These are phyloP conservation scores for Penicillium paradoxum DNA, from an alignment of 495 filamentous ascomycete genomes.

Conservation along the genomic window DNA sequence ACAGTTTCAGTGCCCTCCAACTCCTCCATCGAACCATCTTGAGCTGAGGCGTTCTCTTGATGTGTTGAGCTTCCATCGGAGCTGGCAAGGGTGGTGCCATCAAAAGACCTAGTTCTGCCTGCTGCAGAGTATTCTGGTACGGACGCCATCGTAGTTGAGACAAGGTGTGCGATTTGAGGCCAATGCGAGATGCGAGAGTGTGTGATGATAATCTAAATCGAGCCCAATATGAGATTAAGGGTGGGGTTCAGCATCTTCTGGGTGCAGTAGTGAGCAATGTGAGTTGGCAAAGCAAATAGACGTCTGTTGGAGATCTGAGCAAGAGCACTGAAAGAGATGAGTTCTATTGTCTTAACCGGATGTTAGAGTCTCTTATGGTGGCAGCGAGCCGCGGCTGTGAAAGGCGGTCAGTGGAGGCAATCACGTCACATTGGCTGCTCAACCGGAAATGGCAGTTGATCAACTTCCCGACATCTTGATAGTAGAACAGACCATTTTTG, in stretches of 20 bases:
- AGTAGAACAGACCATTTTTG: background rate
- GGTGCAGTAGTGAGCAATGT: background rate
- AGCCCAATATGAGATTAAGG: background rate
- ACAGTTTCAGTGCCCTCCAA: slow-evolving; percentile 41
- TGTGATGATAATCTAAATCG: background rate
- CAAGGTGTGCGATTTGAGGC: background rate
- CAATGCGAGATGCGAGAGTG: background rate
- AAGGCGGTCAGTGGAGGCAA: slow-evolving; percentile 1
- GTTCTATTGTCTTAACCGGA: background rate
- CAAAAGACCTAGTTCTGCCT: slow-evolving; percentile 28
- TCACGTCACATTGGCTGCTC: slow-evolving; percentile 1
- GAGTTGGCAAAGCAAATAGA: background rate
- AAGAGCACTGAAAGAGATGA: background rate
- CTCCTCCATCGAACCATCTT: slow-evolving; percentile 15
- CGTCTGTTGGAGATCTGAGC: background rate
- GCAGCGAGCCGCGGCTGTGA: slow-evolving; percentile 13
- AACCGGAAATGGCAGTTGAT: background rate
- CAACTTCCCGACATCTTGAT: background rate
- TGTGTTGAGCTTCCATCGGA: slow-evolving; percentile 13
- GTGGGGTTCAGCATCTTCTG: slow-evolving; percentile 8
- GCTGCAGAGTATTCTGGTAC: slow-evolving; percentile 30
- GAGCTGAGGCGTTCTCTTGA: slow-evolving; percentile 6
- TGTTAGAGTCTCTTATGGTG: slow-evolving; percentile 2
- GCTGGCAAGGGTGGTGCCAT: slow-evolving; percentile 25
- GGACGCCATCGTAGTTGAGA: slow-evolving; percentile 32